Conservation (phyloP, 2,329 filamentous ascomycete species). For the Coniochaeta sp. region DNA sequence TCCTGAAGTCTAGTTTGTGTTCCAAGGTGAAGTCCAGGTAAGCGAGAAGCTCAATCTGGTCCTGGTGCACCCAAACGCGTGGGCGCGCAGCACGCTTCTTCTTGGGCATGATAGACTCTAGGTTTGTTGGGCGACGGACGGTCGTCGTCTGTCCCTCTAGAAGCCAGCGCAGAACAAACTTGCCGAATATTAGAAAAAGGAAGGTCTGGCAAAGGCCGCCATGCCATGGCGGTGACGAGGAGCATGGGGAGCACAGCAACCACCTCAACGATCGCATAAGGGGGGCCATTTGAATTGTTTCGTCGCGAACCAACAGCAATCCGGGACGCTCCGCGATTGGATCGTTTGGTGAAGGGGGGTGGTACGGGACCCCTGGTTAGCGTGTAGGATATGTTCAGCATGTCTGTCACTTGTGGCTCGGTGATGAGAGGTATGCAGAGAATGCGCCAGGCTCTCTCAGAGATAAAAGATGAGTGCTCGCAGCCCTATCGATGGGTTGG, state of each 20-base stretch:
- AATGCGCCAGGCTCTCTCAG: not conserved
- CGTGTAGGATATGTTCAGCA: not conserved
- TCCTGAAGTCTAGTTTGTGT: conserved; percentile 3
- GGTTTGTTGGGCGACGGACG: no score
- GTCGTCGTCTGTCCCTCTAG: no score
- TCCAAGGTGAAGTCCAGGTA: conserved; percentile 5
- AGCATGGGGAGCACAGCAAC: not conserved
- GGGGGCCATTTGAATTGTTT: not conserved
- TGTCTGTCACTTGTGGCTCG: not conserved
- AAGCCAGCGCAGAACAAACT: not conserved
- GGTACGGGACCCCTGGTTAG: not conserved
- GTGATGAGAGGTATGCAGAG: not conserved
- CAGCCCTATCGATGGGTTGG: not conserved
- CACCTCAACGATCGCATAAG: not conserved
- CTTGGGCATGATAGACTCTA: conserved; percentile 1
- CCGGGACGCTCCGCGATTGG: not conserved
- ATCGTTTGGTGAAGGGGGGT: not conserved
- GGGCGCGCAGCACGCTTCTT: not conserved
- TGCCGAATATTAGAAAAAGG: not conserved
- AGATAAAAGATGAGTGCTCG: not conserved
- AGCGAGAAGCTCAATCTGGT: not conserved
- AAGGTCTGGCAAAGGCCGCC: no score
- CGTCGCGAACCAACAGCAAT: not conserved
- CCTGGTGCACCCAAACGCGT: not conserved
- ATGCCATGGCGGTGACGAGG: not conserved